Base-by-base conservation (phyloP, 352 stramenopile species). In the Pythium sp. region DNA sequence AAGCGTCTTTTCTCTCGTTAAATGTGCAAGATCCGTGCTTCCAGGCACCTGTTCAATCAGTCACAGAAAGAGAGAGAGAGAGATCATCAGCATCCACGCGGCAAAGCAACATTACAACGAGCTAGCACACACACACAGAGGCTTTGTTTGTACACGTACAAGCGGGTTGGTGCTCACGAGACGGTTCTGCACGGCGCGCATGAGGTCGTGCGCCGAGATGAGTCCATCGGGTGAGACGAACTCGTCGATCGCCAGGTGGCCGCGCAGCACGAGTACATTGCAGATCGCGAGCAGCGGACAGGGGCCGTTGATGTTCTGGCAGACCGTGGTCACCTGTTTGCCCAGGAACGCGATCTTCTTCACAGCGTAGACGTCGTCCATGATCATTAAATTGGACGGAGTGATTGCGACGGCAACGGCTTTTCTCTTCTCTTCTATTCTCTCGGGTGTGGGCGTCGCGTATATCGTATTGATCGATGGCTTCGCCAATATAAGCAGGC, bases 231-330 rank as follows among this genome's bases (percentile, higher is more conserved):
- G 73, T 11, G 81, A 71, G 11, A 87, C 60, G 34, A 75, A 60
- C 18, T 71, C 71, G 18, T 97, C 81, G 18, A 99, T 77, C 18
- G 66, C 66, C 20, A 99, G 81, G 22, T 93, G 87, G 24, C 92
- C 88, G 20, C 92, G 89, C 43, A 99, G 86, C 30, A 99, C 73
- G 26, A 99, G 78, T 47, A 97, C 90, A 72, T 99, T 99, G 60
- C 86, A 89, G 64, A 99, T 97, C 4, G 96, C 97, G 24, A 99
- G 79, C 22, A 99, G 84, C 43, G 98, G 97, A 75, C 98, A 99
- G 43, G 98, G 98, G 3, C 98, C 98, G 80, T 99, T 99, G 74
- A 97, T 83, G 79, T 99, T 99, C 81, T 99, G 98, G 62, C 97
- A 96, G 18, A 99, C 81, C 69, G 98, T 98, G 11, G 69, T 64